Base-by-base conservation (phyloP, 2,329 filamentous ascomycete species). In the Lizonia empirigonia region DNA sequence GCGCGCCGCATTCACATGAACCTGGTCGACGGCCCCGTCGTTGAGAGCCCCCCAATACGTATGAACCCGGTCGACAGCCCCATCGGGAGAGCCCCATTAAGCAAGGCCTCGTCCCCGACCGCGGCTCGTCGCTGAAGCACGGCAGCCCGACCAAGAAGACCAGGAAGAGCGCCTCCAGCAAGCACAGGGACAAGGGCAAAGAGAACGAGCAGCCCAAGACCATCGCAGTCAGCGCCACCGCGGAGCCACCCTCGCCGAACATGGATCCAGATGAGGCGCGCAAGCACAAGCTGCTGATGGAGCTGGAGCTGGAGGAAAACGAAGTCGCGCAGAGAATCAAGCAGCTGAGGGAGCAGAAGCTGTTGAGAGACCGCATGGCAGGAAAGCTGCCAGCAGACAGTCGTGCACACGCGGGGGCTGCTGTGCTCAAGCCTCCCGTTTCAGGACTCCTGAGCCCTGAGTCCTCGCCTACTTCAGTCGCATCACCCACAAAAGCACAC, bases 321-420 rank as follows among this genome's bases (percentile, higher is more conserved):
- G 77, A 83, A 32, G 83, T 85, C 6, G 81, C 80, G 27, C 79
- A 79, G 47, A 75, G 80, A 34, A 86, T 86, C 41, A 77, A 79
- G 60, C 77, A 86, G 60, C 66, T 86, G 24, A 80, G 81, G 62
- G 78, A 82, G 58, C 80, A 82, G 55, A 82, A 83, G 57, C 76
- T 82, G 67, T 76, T 78, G 61, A 77, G 82, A 53, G 78, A 83
- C 36, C 76, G 73, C 58, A 62, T 70, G 55, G 67, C 70, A 30
- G 65, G 66, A 30, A 67, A 67, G 51, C 52, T 65, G 52, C 67
- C 69, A 42, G 62, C 67, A 38, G 55, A 57, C 26, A 50, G 52
- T 7, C 76, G 80, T 61, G 65, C 78, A 65, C 6, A 10, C 22
- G 16, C 33, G 32, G 72, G 76, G 66, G 70, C 67, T 42, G 69